phyloP scores from a whole-genome alignment of 179 eudicot species.

The Drosera spatulata region DNA sequence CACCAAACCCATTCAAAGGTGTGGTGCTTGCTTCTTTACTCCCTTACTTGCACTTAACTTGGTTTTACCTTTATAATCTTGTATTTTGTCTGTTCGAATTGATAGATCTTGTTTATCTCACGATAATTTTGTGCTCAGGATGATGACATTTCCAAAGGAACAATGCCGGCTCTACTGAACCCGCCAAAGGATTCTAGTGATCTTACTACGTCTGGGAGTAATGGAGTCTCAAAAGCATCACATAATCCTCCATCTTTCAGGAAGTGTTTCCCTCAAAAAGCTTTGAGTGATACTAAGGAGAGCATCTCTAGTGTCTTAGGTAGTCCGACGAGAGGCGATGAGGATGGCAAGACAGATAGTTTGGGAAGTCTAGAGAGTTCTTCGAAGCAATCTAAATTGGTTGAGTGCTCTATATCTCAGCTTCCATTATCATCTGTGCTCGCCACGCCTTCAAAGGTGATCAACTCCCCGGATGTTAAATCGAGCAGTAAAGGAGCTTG shows the following conservation, averaged over 20 bases:
- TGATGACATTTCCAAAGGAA: slow-evolving; percentile 68
- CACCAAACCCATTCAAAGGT: slow-evolving; percentile 51
- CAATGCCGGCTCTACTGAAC: slow-evolving; percentile 54
- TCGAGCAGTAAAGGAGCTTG: slow-evolving; percentile 4
- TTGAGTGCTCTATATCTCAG: slow-evolving; percentile 8
- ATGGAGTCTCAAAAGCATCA: slow-evolving; percentile 23
- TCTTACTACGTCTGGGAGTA: slow-evolving; percentile 6
- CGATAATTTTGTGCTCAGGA: slow-evolving; percentile 26
- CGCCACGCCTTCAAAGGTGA: slow-evolving; percentile 24
- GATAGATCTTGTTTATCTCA: not conserved
- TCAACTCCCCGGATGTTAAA: not conserved
- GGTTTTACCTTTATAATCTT: not conserved
- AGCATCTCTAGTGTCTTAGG: not conserved
- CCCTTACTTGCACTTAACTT: not conserved
- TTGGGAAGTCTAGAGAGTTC: not conserved
- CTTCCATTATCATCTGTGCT: slow-evolving; percentile 1
- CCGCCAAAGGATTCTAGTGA: slow-evolving; percentile 20
- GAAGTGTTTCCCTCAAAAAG: slow-evolving; percentile 33
- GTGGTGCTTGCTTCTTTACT: not conserved
- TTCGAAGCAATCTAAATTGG: not conserved
- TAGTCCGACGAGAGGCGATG: not conserved
- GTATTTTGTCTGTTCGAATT: not conserved
- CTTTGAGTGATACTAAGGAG: not conserved
- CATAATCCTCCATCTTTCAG: slow-evolving; percentile 44
- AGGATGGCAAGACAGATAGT: not conserved